Evolutionary conservation across 2,329 filamentous ascomycete genomes (phyloP).

Genomic region (Macrophomina pseudophaseolina): DNA sequence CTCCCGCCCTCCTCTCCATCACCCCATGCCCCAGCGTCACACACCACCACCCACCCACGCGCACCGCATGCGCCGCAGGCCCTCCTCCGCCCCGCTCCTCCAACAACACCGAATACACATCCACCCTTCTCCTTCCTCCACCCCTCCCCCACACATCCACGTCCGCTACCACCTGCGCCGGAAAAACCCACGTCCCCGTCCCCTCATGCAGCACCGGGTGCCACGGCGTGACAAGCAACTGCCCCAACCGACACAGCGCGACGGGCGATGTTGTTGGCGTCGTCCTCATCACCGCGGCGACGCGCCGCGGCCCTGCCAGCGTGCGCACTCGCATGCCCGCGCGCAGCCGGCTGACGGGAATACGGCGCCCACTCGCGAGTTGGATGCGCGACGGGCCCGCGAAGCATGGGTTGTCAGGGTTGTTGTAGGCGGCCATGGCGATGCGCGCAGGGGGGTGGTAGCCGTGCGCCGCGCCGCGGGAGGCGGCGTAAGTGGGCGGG

Average conservation of each 20-base stretch:
- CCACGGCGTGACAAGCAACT: constrained; percentile 63
- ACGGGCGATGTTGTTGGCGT: constrained; percentile 39
- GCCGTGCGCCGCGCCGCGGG: not conserved
- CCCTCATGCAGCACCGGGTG: constrained; percentile 57
- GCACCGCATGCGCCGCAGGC: constrained; percentile 57
- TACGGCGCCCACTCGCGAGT: constrained; percentile 48
- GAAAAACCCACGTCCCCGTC: constrained; percentile 54
- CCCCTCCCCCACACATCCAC: constrained; percentile 31
- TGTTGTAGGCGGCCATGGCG: constrained; percentile 54
- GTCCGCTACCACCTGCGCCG: constrained; percentile 39
- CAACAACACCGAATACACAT: constrained; percentile 63
- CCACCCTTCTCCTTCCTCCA: constrained; percentile 59
- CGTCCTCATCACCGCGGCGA: constrained; percentile 60
- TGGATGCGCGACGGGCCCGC: constrained; percentile 55
- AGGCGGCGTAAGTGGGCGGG: not conserved
- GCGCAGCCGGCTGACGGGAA: constrained; percentile 53
- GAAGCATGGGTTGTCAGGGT: constrained; percentile 56
- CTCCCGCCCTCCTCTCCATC: constrained; percentile 37
- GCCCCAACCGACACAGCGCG: constrained; percentile 54
- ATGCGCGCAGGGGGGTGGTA: constrained; percentile 1
- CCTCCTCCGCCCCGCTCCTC: constrained; percentile 48
- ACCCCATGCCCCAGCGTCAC: constrained; percentile 66
- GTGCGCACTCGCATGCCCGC: constrained; percentile 53
- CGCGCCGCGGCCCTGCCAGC: constrained; percentile 54
- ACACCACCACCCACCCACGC: constrained; percentile 52